Conservation (phyloP, 495 filamentous ascomycete species). For the Annulohypoxylon nitens region DNA sequence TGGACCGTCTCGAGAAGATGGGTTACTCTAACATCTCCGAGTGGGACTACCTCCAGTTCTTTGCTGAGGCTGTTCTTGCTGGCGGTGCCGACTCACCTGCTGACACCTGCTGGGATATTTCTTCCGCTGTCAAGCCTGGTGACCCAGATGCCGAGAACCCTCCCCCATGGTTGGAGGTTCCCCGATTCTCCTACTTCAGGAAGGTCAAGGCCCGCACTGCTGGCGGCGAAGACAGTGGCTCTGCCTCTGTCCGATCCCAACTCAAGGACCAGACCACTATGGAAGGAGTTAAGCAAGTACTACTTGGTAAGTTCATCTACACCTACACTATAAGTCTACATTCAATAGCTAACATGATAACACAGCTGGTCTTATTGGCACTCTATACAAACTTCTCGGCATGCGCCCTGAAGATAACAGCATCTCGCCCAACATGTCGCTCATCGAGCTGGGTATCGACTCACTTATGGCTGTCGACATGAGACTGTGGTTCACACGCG, state of each 20-base stretch:
- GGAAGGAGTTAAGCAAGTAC: conserved; percentile 17
- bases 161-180: conserved; percentile 19
- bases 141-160: conserved; percentile 19
- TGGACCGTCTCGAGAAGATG: conserved; percentile 47
- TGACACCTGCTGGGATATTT: conserved; percentile 18
- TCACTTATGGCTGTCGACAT: conserved; percentile 60
- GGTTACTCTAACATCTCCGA: conserved; percentile 39
- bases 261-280: conserved; percentile 18
- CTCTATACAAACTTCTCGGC: conserved; percentile 16
- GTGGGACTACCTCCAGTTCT: conserved; percentile 37
- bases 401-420: conserved; percentile 19
- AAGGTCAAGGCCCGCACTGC: conserved; percentile 20
- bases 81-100: conserved; percentile 22
- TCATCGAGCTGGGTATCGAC: conserved; percentile 56
- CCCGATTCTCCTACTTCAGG: conserved; percentile 17
- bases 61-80: conserved; percentile 40
- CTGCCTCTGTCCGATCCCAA: conserved; percentile 9
- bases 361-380: conserved; percentile 18
- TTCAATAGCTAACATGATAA: not conserved
- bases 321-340: not conserved
- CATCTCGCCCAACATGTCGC: conserved; percentile 16
- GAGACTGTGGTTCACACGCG: conserved; percentile 57
- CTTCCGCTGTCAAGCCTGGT: conserved; percentile 16
- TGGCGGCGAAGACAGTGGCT: conserved; percentile 9
- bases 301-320: conserved; percentile 11